phyloP scores from a whole-genome alignment of 768 basidiomycete genomes.

The Lactifluus volemus region DNA sequence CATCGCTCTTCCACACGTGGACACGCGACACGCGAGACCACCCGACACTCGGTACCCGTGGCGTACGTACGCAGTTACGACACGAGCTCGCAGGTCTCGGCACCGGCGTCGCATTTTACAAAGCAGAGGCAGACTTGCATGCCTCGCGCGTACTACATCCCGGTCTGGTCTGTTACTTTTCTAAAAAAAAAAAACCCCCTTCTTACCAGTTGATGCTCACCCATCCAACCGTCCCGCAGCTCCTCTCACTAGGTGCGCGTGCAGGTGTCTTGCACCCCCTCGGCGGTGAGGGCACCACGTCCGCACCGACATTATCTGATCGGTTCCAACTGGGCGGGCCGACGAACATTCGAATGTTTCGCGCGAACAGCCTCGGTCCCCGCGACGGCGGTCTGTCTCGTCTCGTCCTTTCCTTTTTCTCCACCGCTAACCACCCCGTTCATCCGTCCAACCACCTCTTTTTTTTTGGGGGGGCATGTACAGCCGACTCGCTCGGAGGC shows the following conservation, averaged over 20 bases:
- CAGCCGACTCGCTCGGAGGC: slow-evolving; percentile 82
- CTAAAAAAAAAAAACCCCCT: too few species aligned
- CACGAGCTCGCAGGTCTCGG: slow-evolving; percentile 75
- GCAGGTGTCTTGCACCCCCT: slow-evolving; percentile 66
- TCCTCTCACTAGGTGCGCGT: slow-evolving; percentile 63
- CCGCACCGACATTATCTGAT: slow-evolving; percentile 60
- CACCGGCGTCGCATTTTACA: slow-evolving; percentile 71
- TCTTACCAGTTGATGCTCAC: not conserved
- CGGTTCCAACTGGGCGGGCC: slow-evolving; percentile 93
- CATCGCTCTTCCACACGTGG: slow-evolving; percentile 73
- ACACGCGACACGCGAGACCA: slow-evolving; percentile 71
- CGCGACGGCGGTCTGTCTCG: slow-evolving; percentile 52
- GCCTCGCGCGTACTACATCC: slow-evolving; percentile 47
- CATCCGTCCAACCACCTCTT: not conserved
- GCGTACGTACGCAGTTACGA: slow-evolving; percentile 51
- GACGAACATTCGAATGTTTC: slow-evolving; percentile 71
- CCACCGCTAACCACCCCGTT: not conserved
- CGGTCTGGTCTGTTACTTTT: slow-evolving; percentile 44
- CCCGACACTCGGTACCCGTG: slow-evolving; percentile 50
- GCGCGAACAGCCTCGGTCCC: slow-evolving; percentile 67
- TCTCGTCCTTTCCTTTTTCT: not conserved
- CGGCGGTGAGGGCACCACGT: slow-evolving; percentile 18
- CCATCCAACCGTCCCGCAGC: slow-evolving; percentile 33
- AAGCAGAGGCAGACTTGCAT: slow-evolving; percentile 59
- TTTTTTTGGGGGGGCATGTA: not conserved